Percentiles rank a stretch among this genome's conserved stretches.
phyloP scores from a whole-genome alignment of 1,284 basidiomycete genomes.

The Stygiomarasmius scandens region DNA sequence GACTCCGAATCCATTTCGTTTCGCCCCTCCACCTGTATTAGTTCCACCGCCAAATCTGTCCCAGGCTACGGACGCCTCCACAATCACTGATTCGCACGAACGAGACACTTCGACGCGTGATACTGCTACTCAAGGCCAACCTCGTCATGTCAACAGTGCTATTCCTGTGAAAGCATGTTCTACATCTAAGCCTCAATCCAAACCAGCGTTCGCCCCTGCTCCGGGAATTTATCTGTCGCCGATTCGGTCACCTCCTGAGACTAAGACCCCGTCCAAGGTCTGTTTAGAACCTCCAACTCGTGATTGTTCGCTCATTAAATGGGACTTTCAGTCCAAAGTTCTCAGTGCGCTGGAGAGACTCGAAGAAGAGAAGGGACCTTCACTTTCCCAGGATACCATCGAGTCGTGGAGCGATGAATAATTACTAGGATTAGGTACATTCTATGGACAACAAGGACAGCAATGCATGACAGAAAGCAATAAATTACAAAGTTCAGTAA shows the following conservation, averaged over 20 bases:
- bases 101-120: not conserved
- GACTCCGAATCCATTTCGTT: not conserved
- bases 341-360: constrained; percentile 9
- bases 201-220: too few relatives aligned
- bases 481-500: not conserved
- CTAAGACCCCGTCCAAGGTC: too few relatives aligned
- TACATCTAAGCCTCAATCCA: too few relatives aligned
- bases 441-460: not conserved
- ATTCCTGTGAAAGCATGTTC: too few relatives aligned
- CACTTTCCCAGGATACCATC: constrained; percentile 6
- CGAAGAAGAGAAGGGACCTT: not conserved
- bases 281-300: too few relatives aligned
- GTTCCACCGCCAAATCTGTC: not conserved
- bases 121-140: not conserved
- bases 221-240: too few relatives aligned
- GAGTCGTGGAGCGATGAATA: constrained; percentile 10
- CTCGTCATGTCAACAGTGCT: too few relatives aligned
- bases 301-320: too few relatives aligned
- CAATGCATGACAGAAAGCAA: not conserved
- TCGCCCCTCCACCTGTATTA: not conserved
- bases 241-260: too few relatives aligned
- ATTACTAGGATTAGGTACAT: not conserved
- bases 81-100: not conserved
- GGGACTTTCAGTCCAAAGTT: not conserved
- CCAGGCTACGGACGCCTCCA: not conserved